phyloP scores from a whole-genome alignment of 768 basidiomycete species.

The Cyathus striatus region DNA sequence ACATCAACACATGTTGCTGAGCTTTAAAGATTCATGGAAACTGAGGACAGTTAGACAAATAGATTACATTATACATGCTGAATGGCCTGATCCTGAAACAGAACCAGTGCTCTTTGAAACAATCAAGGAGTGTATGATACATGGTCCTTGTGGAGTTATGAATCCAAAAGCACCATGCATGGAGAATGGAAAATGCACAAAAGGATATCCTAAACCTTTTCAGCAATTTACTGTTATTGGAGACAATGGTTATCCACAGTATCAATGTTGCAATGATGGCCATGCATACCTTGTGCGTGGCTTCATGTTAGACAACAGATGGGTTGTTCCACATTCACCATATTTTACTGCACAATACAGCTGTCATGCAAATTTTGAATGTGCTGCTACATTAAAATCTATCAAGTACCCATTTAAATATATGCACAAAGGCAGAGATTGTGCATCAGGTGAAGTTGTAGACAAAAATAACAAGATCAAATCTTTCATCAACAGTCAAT shows the following conservation, averaged over 20 bases:
- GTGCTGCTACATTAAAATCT: conserved; percentile 22
- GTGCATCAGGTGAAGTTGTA: conserved; percentile 4
- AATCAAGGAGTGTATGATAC: conserved; percentile 28
- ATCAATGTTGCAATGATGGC: conserved; percentile 22
- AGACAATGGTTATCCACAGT: conserved; percentile 16
- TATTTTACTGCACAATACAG: conserved; percentile 22
- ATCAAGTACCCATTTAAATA: conserved; percentile 42
- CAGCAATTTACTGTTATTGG: conserved; percentile 11
- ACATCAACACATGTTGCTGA: background rate
- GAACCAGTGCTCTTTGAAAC: conserved; percentile 26
- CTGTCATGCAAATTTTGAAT: conserved; percentile 43
- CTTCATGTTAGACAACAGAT: conserved; percentile 17
- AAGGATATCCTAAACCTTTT: conserved; percentile 25
- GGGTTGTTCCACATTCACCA: conserved; percentile 32
- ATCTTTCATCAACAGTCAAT: conserved; percentile 4
- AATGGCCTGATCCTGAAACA: conserved; percentile 27
- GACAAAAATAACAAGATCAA: conserved; percentile 22
- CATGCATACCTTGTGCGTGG: conserved; percentile 4
- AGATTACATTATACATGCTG: conserved; percentile 17
- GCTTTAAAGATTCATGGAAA: background rate
- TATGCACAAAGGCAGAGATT: conserved; percentile 35
- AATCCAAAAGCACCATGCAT: conserved; percentile 31
- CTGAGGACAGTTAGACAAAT: background rate
- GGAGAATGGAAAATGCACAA: conserved; percentile 25
- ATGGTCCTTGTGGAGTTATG: conserved; percentile 29